Evolutionary conservation across 306 rosid genomes (phyloP).

Genomic region (Gastrolobium villosum): DNA sequence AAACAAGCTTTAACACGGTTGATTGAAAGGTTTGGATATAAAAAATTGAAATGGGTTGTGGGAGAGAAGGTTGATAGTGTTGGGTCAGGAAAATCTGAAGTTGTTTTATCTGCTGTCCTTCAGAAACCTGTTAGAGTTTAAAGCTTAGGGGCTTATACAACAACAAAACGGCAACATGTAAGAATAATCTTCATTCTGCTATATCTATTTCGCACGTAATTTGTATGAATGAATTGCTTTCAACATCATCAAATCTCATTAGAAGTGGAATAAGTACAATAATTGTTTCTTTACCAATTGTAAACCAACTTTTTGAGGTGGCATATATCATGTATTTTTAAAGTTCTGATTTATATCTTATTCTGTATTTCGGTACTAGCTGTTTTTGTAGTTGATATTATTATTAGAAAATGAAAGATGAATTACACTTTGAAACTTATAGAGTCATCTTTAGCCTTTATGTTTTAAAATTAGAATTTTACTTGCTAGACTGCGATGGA

Average conservation of each 20-base stretch:
- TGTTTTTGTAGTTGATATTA: constrained; percentile 39
- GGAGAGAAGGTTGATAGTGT: constrained; percentile 74
- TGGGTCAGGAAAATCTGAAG: constrained; percentile 68
- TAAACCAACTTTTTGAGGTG: constrained; percentile 56
- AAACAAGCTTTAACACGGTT: constrained; percentile 72
- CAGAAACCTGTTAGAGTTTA: constrained; percentile 86
- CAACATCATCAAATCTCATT: constrained; percentile 52
- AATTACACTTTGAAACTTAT: constrained; percentile 39
- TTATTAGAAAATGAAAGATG: constrained; percentile 50
- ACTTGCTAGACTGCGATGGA: constrained; percentile 10
- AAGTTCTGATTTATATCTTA: constrained; percentile 47
- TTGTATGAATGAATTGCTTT: constrained; percentile 54
- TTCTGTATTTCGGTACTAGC: constrained; percentile 44
- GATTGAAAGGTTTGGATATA: constrained; percentile 90
- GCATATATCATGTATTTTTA: constrained; percentile 47
- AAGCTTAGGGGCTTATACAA: constrained; percentile 44
- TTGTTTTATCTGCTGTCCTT: constrained; percentile 83
- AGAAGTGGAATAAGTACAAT: constrained; percentile 57
- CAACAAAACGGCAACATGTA: constrained; percentile 47
- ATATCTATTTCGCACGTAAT: constrained; percentile 44
- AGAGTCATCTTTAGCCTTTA: constrained; percentile 13
- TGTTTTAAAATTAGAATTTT: constrained; percentile 15
- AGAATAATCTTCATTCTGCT: constrained; percentile 50
- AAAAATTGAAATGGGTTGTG: constrained; percentile 95
- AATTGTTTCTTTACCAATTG: constrained; percentile 55